These are phyloP conservation scores for Sporodiniella umbellata DNA, from an alignment of 371 early-diverging fungal genomes.

Conservation along the genomic window DNA sequence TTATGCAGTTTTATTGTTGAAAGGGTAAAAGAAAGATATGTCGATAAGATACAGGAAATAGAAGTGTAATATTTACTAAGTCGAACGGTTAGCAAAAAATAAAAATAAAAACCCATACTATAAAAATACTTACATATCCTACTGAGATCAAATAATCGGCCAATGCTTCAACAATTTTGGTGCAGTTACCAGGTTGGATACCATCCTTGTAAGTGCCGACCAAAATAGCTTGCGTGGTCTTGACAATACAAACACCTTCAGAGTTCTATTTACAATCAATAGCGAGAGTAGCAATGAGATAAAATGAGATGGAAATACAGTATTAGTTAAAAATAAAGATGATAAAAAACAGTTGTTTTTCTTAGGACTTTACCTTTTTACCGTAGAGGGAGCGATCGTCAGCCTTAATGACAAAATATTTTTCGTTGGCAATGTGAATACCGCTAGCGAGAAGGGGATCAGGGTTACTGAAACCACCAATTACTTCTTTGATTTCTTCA, in stretches of 20 bases:
- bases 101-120: not conserved
- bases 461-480: conserved; percentile 65
- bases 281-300: conserved; percentile 6
- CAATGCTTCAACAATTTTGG: conserved; percentile 74
- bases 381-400: conserved; percentile 74
- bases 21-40: not conserved
- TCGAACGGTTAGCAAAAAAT: not conserved
- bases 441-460: conserved; percentile 61
- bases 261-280: conserved; percentile 45
- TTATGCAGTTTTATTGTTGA: not conserved
- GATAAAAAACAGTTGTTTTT: no score
- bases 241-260: conserved; percentile 71
- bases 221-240: conserved; percentile 81
- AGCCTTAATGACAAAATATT: conserved; percentile 72
- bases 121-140: conserved; percentile 59
- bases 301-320: no score
- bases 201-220: conserved; percentile 67
- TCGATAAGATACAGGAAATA: not conserved
- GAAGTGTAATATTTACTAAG: conserved; percentile 9
- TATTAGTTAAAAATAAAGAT: no score
- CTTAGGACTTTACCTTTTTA: conserved; percentile 61
- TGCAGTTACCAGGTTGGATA: conserved; percentile 74
- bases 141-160: conserved; percentile 79
- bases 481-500: conserved; percentile 58
- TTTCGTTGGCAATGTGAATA: conserved; percentile 61